Evolutionary conservation across 495 filamentous ascomycete genomes (phyloP).

Genomic region (Pyrenopolyporus hunteri): DNA sequence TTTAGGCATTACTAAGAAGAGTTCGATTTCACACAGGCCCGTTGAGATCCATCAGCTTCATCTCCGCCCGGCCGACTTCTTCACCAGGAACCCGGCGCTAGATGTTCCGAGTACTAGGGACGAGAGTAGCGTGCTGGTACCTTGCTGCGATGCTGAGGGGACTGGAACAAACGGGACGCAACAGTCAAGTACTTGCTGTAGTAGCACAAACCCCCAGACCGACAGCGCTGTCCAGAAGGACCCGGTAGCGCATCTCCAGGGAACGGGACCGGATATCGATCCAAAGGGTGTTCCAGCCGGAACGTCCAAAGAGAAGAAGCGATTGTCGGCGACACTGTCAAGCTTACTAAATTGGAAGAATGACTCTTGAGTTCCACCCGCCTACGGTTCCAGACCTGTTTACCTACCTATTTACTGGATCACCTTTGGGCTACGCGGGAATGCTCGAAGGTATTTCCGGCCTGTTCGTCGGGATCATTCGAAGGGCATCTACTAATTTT

Average conservation of each 20-base stretch:
- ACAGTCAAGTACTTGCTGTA: constrained; percentile 25
- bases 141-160: constrained; percentile 28
- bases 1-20: not conserved
- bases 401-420: not conserved
- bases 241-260: constrained; percentile 42
- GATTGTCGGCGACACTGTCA: constrained; percentile 33
- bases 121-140: constrained; percentile 55
- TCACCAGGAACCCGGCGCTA: constrained; percentile 59
- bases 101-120: constrained; percentile 62
- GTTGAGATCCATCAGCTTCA: constrained; percentile 64
- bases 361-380: constrained; percentile 13
- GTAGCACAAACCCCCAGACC: constrained; percentile 40
- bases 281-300: constrained; percentile 36
- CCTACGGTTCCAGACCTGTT: no score
- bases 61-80: constrained; percentile 61
- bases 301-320: constrained; percentile 23
- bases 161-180: constrained; percentile 6
- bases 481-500: no score
- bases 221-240: constrained; percentile 42
- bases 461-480: no score
- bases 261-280: constrained; percentile 40
- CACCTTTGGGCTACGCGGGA: not conserved
- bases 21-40: constrained; percentile 49
- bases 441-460: no score
- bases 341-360: constrained; percentile 41